Evolutionary conservation across 83 land plant genomes (phyloP).

Genomic region (Picea abies): DNA sequence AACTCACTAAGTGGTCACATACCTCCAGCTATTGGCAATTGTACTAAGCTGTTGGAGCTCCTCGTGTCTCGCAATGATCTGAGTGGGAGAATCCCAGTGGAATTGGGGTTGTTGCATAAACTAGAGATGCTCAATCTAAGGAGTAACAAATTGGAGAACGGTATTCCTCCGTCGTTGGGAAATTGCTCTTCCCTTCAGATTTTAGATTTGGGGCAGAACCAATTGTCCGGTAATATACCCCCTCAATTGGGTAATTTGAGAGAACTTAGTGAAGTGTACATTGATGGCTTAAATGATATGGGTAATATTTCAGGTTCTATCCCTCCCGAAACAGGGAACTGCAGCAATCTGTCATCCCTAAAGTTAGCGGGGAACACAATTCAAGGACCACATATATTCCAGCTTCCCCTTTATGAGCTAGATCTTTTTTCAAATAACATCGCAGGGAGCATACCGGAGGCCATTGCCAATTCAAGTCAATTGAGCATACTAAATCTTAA

Average conservation of each 20-base stretch:
- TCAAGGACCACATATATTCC: too few species aligned
- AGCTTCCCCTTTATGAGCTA: conserved; percentile 5
- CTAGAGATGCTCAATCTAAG: conserved; percentile 18
- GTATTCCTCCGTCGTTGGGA: conserved; percentile 26
- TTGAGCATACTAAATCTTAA: conserved; percentile 25
- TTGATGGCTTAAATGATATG: background rate
- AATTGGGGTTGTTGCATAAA: background rate
- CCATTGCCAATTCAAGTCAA: conserved; percentile 9
- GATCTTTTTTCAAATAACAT: conserved; percentile 23
- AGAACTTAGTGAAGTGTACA: background rate
- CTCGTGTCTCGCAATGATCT: too few species aligned
- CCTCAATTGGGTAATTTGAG: too few species aligned
- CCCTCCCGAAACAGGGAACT: too few species aligned
- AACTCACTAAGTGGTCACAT: too few species aligned
- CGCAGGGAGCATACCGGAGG: conserved; percentile 13
- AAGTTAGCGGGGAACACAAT: too few species aligned
- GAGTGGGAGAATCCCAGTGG: too few species aligned
- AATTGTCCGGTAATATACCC: too few species aligned
- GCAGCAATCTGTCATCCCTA: too few species aligned
- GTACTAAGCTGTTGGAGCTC: too few species aligned
- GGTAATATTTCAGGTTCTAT: background rate
- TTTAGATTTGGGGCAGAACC: conserved; percentile 13
- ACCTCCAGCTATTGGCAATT: too few species aligned
- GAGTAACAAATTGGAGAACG: conserved; percentile 21
- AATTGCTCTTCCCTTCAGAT: conserved; percentile 23